Base-by-base conservation (phyloP, 768 basidiomycete genomes). In the Daedalea quercina region DNA sequence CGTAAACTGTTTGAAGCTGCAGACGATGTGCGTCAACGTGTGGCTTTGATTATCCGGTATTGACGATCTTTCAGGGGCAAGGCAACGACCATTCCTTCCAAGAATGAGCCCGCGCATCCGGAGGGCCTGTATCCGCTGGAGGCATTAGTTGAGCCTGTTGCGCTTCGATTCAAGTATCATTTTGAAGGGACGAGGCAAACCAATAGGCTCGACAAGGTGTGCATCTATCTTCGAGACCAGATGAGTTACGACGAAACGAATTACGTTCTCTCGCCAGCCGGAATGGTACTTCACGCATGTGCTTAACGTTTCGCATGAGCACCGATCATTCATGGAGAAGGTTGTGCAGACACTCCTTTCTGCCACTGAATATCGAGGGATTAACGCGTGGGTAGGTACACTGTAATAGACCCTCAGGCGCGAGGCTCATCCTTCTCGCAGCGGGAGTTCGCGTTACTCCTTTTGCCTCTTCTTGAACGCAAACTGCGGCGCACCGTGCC, bases 271-370 rank as follows among this genome's bases (percentile, higher is more conserved):
- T 7, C 6, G 8, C n/a, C 62, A 95, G 92, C 95, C 96, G 1
- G 96, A 98, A 67, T 98, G 94, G 91, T 97, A 91, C 62, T 90
- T 98, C 65, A 86, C 92, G 2, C 90, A 97, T 65, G 74, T 98
- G 22, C 76, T 90, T 45, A 94, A 98, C 64, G 80, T 87, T 53
- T 78, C 82, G 12, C 90, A 93, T 59, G 90, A 95, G 52, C 94
- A 97, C 55, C 76, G 80, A 23, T 67, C 75, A 1, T 94, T 97
- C 67, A 82, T 96, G 77, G 82, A 88, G 46, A 70, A 69, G 9
- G 73, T 86, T 42, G 70, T 95, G 19, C 94, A 95, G 65, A 75
- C 70, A 25, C 65, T 97, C 2, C 65, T 96, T 23, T 68, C 77
- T 2, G 68, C 74, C n/a, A 79, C 85, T 13, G 82, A 82, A 25